Conservation (phyloP, 169 alveolate genomes). For the Plasmodium chabaudi region DNA sequence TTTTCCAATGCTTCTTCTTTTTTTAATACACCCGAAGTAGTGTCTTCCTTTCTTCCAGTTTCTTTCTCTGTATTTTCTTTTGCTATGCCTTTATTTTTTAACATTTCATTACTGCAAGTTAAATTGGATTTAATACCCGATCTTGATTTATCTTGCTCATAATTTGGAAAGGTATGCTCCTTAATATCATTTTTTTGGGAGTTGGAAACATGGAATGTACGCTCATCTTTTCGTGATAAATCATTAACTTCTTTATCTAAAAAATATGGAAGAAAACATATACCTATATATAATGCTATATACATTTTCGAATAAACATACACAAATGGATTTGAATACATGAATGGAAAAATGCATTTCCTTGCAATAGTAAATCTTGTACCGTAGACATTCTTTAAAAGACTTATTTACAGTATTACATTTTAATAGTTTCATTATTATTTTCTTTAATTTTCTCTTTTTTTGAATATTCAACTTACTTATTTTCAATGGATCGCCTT, state of each 20-base stretch:
- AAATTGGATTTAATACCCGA: constrained; percentile 25
- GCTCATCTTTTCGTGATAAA: no score
- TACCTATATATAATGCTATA: no score
- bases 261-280: no score
- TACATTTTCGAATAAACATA: no score
- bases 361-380: no score
- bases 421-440: not conserved
- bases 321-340: no score
- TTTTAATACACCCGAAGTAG: constrained; percentile 13
- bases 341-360: no score
- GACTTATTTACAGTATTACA: not conserved
- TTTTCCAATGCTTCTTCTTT: constrained; percentile 61
- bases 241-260: no score
- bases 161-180: not conserved
- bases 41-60: not conserved
- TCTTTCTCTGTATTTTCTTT: constrained; percentile 20
- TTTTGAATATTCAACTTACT: not conserved
- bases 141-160: constrained; percentile 6
- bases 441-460: not conserved
- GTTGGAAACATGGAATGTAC: no score
- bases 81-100: constrained; percentile 1
- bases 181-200: not conserved
- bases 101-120: constrained; percentile 5
- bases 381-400: no score
- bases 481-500: not conserved